Base-by-base conservation (phyloP, 805 yeast species). In the Kodamaea laetipori region DNA sequence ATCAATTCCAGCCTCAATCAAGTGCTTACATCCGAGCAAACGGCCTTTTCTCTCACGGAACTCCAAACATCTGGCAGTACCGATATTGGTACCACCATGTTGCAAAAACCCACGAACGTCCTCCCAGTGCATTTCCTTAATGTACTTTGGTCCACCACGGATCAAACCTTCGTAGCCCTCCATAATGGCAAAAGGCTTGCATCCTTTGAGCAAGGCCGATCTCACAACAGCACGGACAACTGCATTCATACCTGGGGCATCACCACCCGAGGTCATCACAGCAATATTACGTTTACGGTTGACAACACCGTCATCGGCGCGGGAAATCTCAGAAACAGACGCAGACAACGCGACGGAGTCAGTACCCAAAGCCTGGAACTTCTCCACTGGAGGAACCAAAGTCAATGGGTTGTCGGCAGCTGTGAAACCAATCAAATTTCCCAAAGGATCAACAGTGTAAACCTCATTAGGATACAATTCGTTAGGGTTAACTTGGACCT, bases 221-320 rank as follows among this genome's bases (percentile, higher is more conserved):
- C 99, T 79, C 6, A 92, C 96, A 46, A 94, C 95, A 0, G 98
- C 96, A 50, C 99, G 77, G 6, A 94, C 99, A 19, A 84, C 87
- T 4, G 97, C 92, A 66, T 90, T 89, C 99, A 94, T 94, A 57
- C 99, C 99, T 23, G 95, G 99, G 41, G 98, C 86, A 63, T 94
- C 99, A 67, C 99, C 99, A 55, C 99, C 99, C 1, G 96, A 88
- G 4, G 98, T 94, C 92, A 94, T 90, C 39, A 94, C 94, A 4
- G 95, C 99, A 51, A 94, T 87, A 53, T 81, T 80, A 65, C 81
- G 69, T 55, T 67, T 54, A 17, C 39, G 51, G n/a, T 37, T 33
- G 21, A 28, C 21, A 12, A 39, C 39, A 9, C 33, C 35, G 15
- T 36, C 47, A 37, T 52, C 49, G 24, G 28, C 34, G n/a, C 47